These are phyloP conservation scores for Barnettozyma siamensis DNA, from an alignment of 805 yeast species.

Conservation along the genomic window DNA sequence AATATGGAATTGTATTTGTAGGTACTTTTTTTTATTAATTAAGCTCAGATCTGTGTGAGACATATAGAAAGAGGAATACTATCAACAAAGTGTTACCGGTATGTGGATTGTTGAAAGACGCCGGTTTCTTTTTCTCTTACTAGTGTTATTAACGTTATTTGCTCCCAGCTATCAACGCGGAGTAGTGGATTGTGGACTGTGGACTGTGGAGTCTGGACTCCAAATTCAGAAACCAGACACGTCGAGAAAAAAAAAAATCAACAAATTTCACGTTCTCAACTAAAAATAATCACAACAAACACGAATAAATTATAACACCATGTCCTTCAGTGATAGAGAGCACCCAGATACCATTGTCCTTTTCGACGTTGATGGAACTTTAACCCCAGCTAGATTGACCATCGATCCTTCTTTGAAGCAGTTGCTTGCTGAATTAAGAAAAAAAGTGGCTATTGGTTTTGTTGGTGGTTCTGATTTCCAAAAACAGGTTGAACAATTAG, in stretches of 20 bases:
- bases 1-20: too few relatives aligned
- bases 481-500: conserved; percentile 93
- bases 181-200: too few relatives aligned
- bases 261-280: neutral
- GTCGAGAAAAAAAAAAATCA: neutral
- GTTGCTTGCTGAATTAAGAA: conserved; percentile 67
- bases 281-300: neutral
- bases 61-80: too few relatives aligned
- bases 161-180: too few relatives aligned
- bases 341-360: conserved; percentile 83
- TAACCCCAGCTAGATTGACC: conserved; percentile 90
- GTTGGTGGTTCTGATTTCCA: conserved; percentile 9
- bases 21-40: too few relatives aligned
- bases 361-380: conserved; percentile 97
- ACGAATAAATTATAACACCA: conserved; percentile 11
- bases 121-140: too few relatives aligned
- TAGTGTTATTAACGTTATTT: too few relatives aligned
- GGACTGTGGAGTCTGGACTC: too few relatives aligned
- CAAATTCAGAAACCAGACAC: neutral
- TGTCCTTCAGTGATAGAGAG: conserved; percentile 69
- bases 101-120: too few relatives aligned
- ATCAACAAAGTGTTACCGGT: too few relatives aligned
- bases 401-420: conserved; percentile 74
- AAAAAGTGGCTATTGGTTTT: conserved; percentile 77
- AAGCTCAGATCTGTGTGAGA: too few relatives aligned